Evolutionary conservation across 192 early-diverging fungal species (phyloP), one percentile per base, ranked within the genome.

Genomic region (Umbelopsis ramanniana): DNA sequence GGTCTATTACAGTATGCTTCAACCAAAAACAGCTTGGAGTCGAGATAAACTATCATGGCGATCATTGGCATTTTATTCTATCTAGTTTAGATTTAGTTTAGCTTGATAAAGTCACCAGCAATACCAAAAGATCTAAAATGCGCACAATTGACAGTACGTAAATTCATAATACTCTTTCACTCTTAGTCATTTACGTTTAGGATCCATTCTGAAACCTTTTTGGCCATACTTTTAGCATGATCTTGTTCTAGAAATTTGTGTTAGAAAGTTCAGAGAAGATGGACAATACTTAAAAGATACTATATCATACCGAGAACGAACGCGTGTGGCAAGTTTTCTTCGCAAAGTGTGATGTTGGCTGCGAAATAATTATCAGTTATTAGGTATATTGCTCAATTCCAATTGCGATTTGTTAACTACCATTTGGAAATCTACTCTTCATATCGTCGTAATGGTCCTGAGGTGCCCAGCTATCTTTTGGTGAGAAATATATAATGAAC

Each of bases 401-500:
- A 14, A 37, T 45, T 68, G 29, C 5, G 17, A 45, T 43, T 15
- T 22, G 35, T 23, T 55, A 21, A 33, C 82, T 84, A 78, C 89
- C 87, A 46, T 86, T 71, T 0, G 91, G 91, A 75, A 93, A 94
- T 50, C 77, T 72, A 8, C 79, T 55, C 23, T 72, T 74, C 89
- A 96, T 92, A 69, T 87, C 84, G 15, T 87, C 79, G 77, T 87
- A 89, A 63, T 92, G 88, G 9, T 84, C 79, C 33, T 82, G 70
- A 0, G 94, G 94, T 37, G 89, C 89, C 96, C 96, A 97, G 48
- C 83, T 73, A 71, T 97, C 96, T 40, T 78, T 77, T 21, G 74
- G 75, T 7, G 91, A 90, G 75, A 93, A 97, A 72, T 95, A 96
- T 71, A 96, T 85, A 26, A 93, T 83, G 45, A 92, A 87, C 71